Base-by-base conservation (phyloP, 148 eudicot genomes). In the Rhododendron vialii region DNA sequence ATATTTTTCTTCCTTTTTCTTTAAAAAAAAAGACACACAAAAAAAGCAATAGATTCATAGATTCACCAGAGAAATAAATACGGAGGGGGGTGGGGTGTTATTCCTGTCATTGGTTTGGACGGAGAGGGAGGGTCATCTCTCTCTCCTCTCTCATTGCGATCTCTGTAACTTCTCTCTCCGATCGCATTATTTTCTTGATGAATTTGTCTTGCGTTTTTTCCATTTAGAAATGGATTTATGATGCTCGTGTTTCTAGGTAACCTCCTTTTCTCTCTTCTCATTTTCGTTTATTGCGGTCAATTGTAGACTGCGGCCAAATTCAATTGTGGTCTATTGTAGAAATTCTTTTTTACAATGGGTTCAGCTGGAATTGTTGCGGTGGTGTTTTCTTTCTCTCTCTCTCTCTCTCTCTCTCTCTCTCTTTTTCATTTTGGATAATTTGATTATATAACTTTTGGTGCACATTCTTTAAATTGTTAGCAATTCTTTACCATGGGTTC, bases 31-130 rank as follows among this genome's bases (percentile, higher is more conserved):
- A 24, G 10, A 0, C 5, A 5, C 0, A 41, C 5, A 41, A 5
- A 24, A 24, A 8, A 61, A 22, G 28, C 69, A 63, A 63, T 63
- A 63, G 9, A 20, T 63, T 59, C 28, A 63, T 0, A 63, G 11
- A 63, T 63, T 63, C 30, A 24, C 12, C 0, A 24, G 3, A 8
- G 0, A 7, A 7, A 22, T 24, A 63, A 63, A 63, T 8, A n/a
- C 67, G 1, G 4, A 63, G 28, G n/a, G n/a, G n/a, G n/a, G n/a
- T n/a, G n/a, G n/a, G n/a, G n/a, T n/a, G n/a, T n/a, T n/a, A n/a
- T 18, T 53, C 28, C 63, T 78, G 75, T 75, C 83, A 85, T 33
- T 85, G 51, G 35, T 85, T 22, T 41, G 87, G 30, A 45, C 10
- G 65, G 48, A 84, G 80, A 69, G 30, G n/a, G 30, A n/a, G 47